Evolutionary conservation across 257 asterid genomes (phyloP), one percentile per base, ranked within the genome.

Genomic region (Fraxinus quadrangulata): DNA sequence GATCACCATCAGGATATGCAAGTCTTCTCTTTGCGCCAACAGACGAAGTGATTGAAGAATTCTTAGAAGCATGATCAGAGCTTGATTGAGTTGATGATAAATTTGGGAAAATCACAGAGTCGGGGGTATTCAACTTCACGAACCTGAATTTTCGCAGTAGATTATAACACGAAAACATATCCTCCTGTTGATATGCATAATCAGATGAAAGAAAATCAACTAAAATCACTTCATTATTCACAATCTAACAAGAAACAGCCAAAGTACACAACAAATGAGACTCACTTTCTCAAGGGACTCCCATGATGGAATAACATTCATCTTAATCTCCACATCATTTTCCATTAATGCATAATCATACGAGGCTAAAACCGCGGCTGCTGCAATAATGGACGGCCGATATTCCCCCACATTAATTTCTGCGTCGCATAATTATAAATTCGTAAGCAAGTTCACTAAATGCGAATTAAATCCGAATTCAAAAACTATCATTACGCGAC

Each of bases 331-430:
- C 34, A 89, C n/a, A 37, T 61, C 13, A 39, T 80, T 76, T 9
- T 34, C 71, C 4, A 85, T 79, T 40, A 85, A 73, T 63, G 80
- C 77, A 79, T 49, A 39, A 80, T 84, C 90, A 70, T 54, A 77
- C 16, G 90, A 86, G 3, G 90, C 91, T 82, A 89, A 79, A 21
- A 87, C 85, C 21, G 91, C 88, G 1, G 91, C 89, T 10, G 90
- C 89, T 17, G 93, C 87, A 77, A 87, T 40, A 67, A 89, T 42
- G 2, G 91, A 87, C 14, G 91, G 88, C 54, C 78, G 88, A 76
- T 76, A 75, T 59, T 82, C 89, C 16, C 72, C 79, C 47, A 84
- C 84, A 63, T 78, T 83, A 10, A 85, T 63, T 78, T 79, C 93
- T 89, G 85, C 77, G 81, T 66, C 30, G 51, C 26, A 70, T 63